These are phyloP conservation scores for Aspergillus aculeatus DNA, from an alignment of 2,329 filamentous ascomycete genomes.

Conservation along the genomic window DNA sequence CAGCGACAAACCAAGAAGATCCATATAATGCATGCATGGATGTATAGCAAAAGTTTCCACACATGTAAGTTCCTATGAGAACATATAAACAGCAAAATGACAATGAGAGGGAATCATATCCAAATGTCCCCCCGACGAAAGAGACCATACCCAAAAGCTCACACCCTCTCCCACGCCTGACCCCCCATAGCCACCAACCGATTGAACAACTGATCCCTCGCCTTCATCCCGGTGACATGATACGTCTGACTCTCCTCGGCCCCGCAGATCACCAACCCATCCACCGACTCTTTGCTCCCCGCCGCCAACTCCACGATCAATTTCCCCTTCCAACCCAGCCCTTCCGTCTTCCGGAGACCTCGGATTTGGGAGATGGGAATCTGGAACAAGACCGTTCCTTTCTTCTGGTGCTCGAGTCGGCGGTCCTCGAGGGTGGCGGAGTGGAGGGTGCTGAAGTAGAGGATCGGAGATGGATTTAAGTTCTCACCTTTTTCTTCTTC, in stretches of 20 bases:
- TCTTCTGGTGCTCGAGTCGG: slow-evolving; percentile 51
- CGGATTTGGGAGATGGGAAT: slow-evolving; percentile 68
- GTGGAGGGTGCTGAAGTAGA: slow-evolving; percentile 60
- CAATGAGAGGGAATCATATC: no score
- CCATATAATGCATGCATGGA: no score
- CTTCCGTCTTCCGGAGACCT: slow-evolving; percentile 76
- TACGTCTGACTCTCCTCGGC: slow-evolving; percentile 50
- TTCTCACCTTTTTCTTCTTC: not conserved
- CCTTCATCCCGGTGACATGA: slow-evolving; percentile 67
- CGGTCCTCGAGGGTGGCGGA: slow-evolving; percentile 40
- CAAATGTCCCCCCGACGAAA: no score
- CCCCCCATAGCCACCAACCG: slow-evolving; percentile 69
- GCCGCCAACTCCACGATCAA: slow-evolving; percentile 78
- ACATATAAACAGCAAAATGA: not conserved
- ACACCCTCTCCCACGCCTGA: slow-evolving; percentile 73
- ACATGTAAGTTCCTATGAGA: not conserved
- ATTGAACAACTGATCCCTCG: slow-evolving; percentile 48
- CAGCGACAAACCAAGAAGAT: no score
- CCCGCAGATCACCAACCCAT: slow-evolving; percentile 69
- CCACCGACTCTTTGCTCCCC: slow-evolving; percentile 65
- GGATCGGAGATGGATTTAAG: slow-evolving; percentile 15
- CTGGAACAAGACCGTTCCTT: slow-evolving; percentile 64
- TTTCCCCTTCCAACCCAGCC: slow-evolving; percentile 81
- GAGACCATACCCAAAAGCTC: not conserved
- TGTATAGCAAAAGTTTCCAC: no score